Conservation (phyloP, 257 asterid genomes). For the Solanum sparsipilum region DNA sequence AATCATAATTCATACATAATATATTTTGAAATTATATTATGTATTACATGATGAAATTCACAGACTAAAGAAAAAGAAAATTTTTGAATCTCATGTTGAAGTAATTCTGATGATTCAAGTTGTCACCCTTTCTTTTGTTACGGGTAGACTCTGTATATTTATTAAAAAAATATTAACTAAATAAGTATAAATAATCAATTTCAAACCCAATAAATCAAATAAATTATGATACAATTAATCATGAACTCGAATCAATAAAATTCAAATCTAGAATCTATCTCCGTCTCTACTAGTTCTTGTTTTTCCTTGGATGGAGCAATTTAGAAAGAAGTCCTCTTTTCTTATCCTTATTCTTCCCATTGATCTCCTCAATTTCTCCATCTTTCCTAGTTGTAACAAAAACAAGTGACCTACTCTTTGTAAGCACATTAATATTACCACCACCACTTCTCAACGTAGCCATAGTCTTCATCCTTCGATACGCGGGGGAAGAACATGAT, state of each 20-base stretch:
- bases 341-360: conserved; percentile 23
- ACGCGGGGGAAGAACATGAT: conserved; percentile 40
- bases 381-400: conserved; percentile 16
- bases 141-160: background rate
- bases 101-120: background rate
- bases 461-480: background rate
- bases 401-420: conserved; percentile 56
- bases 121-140: background rate
- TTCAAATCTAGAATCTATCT: background rate
- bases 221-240: background rate
- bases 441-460: background rate
- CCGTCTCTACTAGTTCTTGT: background rate
- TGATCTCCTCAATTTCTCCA: background rate
- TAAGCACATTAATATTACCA: conserved; percentile 7
- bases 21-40: background rate
- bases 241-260: background rate
- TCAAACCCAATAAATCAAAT: background rate
- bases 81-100: background rate
- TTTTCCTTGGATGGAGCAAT: conserved; percentile 23
- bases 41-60: background rate
- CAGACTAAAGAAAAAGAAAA: background rate
- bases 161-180: background rate
- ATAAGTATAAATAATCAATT: background rate
- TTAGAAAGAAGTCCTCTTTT: conserved; percentile 62
- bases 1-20: background rate